Evolutionary conservation across 1,284 basidiomycete genomes (phyloP), one percentile per base, ranked within the genome.

Genomic region (Mycena sp.): DNA sequence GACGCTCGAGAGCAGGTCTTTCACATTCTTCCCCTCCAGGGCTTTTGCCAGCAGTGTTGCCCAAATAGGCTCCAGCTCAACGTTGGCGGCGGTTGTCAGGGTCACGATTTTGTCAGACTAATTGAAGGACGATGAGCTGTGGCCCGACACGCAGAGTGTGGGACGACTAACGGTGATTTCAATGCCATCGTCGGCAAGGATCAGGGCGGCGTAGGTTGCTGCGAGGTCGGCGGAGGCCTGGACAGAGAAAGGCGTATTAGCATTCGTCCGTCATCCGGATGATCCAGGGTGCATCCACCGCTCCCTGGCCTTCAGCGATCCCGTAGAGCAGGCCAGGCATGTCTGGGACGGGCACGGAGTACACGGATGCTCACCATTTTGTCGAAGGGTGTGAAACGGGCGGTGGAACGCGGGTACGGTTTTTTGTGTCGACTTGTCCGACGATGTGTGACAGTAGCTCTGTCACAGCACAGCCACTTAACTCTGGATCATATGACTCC

Each of bases 51-150:
- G 91, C 73, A 99, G 92, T 45, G 90, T 83, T 68, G 96, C 96
- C 97, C 97, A 99, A 86, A 99, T 99, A 68, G 95, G 88, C 83
- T 99, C 98, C 67, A 98, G 77, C 58, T 98, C 95, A 67, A 94
- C 85, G 69, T 83, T 83, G 65, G 97, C 97, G 61, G 95, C 96
- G 61, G 76, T 79, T 73, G 93, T 94, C 75, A 99, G 81, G 59
- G 94, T 84, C 71, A 85, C 68, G 78, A 99, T 94, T 86, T 98
- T 98, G 58, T 66, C 96, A 67, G 94, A 82, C 95, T 98, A 49
- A 7, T 44, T 40, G 10, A 26, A 48, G n/a, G 19, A 17, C 7
- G 14, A 32, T 40, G 32, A 5, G 14, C 28, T 21, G 4, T 4
- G 35, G 41, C 14, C 28, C 38, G 40, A 51, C 37, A 21, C 21